Conservation (phyloP, 2,329 filamentous ascomycete genomes). For the Myriosclerotinia curreyana region DNA sequence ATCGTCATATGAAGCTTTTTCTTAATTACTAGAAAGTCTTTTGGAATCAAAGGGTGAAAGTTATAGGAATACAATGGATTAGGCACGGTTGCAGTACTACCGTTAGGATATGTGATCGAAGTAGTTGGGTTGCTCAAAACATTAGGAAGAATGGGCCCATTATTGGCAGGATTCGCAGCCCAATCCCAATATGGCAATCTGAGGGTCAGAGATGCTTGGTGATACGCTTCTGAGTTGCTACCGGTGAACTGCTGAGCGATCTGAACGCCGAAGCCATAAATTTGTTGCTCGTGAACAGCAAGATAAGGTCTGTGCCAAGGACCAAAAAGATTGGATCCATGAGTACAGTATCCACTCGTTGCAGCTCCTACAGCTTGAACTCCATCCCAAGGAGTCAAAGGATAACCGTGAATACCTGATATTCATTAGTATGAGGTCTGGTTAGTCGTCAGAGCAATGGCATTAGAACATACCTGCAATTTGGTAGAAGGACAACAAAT, state of each 20-base stretch:
- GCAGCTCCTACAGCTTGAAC: constrained; percentile 41
- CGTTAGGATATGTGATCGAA: constrained; percentile 34
- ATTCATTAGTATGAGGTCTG: not conserved
- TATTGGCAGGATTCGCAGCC: constrained; percentile 46
- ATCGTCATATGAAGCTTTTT: not conserved
- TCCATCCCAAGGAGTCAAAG: constrained; percentile 39
- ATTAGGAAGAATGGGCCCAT: constrained; percentile 42
- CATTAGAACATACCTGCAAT: constrained; percentile 57
- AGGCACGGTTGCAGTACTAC: constrained; percentile 56
- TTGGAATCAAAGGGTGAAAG: constrained; percentile 48
- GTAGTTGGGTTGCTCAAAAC: constrained; percentile 18
- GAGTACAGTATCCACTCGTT: constrained; percentile 78
- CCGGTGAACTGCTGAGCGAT: constrained; percentile 50
- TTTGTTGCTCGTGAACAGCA: constrained; percentile 54
- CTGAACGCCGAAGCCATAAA: constrained; percentile 42
- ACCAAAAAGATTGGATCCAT: constrained; percentile 70
- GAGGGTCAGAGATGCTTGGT: constrained; percentile 40
- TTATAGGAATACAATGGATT: constrained; percentile 60
- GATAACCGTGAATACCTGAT: constrained; percentile 19
- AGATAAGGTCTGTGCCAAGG: constrained; percentile 83
- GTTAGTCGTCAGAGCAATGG: not conserved
- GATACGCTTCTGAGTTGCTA: constrained; percentile 46
- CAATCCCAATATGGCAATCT: constrained; percentile 50
- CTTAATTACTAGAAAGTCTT: constrained; percentile 13
- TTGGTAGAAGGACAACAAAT: constrained; percentile 70